A percentile compares a stretch with the other conserved stretches of the same genome.
Conservation (phyloP, 495 filamentous ascomycete genomes). For the Astrothelium subdiscretum region DNA sequence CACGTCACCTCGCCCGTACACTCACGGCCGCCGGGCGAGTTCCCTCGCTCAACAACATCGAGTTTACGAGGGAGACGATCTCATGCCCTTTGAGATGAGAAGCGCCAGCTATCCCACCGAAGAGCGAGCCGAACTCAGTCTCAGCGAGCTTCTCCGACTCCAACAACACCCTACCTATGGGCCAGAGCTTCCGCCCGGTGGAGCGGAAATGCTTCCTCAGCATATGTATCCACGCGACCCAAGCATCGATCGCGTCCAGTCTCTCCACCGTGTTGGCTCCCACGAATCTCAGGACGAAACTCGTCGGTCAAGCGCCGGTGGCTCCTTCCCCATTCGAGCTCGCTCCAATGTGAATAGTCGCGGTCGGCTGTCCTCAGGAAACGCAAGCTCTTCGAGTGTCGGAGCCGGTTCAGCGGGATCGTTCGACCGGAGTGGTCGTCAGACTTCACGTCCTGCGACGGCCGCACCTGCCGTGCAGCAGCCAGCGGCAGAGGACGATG, state of each 20-base stretch:
- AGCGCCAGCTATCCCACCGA: constrained; percentile 68
- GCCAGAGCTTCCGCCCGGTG: constrained; percentile 2
- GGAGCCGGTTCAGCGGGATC: background rate
- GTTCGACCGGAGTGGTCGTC: constrained; percentile 1
- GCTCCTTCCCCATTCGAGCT: background rate
- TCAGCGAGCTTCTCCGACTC: constrained; percentile 21
- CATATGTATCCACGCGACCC: background rate
- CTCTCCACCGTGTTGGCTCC: background rate
- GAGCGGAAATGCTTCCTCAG: constrained; percentile 2
- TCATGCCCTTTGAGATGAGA: constrained; percentile 51
- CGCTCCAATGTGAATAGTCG: background rate
- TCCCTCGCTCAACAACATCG: constrained; percentile 66
- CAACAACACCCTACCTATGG: constrained; percentile 9
- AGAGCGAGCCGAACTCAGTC: constrained; percentile 36
- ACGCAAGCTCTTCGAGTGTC: background rate
- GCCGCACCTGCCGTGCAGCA: constrained; percentile 5
- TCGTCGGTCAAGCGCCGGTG: background rate
- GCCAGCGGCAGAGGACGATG: constrained; percentile 38
- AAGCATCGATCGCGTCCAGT: background rate
- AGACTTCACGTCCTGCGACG: constrained; percentile 13
- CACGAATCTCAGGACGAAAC: background rate
- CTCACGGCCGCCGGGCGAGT: constrained; percentile 56
- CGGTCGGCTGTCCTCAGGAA: background rate
- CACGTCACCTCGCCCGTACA: constrained; percentile 55
- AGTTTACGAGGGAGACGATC: constrained; percentile 46